A percentile compares a stretch with the other conserved stretches of the same genome.
Conservation (phyloP, 2,329 filamentous ascomycete species). For the Penicillium sp. region DNA sequence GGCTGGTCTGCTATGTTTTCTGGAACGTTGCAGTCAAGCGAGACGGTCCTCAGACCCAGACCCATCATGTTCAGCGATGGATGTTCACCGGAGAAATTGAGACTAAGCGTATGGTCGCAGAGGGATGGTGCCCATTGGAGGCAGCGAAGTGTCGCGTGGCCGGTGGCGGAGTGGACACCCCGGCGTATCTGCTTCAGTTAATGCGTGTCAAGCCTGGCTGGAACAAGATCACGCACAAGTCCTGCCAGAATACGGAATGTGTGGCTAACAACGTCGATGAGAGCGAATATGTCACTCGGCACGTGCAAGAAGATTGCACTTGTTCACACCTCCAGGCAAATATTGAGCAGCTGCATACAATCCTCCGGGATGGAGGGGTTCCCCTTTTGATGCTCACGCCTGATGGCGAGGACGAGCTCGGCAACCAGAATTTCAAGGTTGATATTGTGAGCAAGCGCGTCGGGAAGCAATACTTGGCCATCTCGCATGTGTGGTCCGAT, state of each 20-base stretch:
- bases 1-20: not conserved
- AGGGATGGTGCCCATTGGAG: not conserved
- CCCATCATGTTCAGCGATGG: not conserved
- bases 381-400: not conserved
- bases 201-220: not conserved
- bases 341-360: not conserved
- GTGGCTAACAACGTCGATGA: conserved; percentile 15
- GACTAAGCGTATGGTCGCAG: not conserved
- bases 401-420: not conserved
- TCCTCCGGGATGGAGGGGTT: not conserved
- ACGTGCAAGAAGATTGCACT: conserved; percentile 4
- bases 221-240: not conserved
- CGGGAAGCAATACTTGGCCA: not conserved
- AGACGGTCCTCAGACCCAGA: not conserved
- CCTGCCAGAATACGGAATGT: conserved; percentile 10
- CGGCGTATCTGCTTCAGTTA: not conserved
- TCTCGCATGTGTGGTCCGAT: conserved; percentile 3
- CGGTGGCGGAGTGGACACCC: not conserved
- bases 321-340: conserved; percentile 6
- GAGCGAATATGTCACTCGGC: conserved; percentile 12
- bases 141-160: not conserved
- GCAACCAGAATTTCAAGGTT: not conserved
- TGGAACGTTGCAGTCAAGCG: not conserved
- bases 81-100: not conserved
- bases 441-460: not conserved